Base-by-base conservation (phyloP, 352 stramenopile genomes). In the Globisporangium emineosum region DNA sequence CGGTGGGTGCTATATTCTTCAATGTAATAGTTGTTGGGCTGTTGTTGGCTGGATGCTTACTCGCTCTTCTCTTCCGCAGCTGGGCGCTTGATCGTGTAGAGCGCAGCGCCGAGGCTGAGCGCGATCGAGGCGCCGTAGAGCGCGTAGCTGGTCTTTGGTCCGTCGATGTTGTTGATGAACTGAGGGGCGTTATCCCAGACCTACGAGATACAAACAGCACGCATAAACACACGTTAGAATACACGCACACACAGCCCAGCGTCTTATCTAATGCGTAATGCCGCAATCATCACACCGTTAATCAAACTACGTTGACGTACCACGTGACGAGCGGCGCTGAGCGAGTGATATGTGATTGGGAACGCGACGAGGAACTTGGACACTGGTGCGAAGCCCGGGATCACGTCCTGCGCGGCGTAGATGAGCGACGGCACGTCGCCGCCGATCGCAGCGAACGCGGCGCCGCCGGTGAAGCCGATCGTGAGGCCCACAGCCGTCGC, bases 291-390 rank as follows among this genome's bases (percentile, higher is more conserved):
- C 12, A 15, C 29, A 49, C 15, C 1, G n/a, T n/a, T 10, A 25
- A 27, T 25, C 19, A 21, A 49, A 60, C n/a, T n/a, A n/a, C 2
- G 33, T 10, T 0, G 29, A 68, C 73, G 23, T 67, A 86, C 78
- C 60, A 93, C 81, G 77, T 99, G 95, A 49, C 97, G 88, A 10
- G 85, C 66, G 6, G 76, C 96, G 37, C 78, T 88, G 29, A 98
- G 73, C 68, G 88, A 93, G 88, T 99, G 97, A 75, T 98, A 98
- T 8, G 84, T 80, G 17, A 98, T 56, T 0, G 96, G 93, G 77
- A 98, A 99, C 13, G 93, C 83, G 33, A 99, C 93, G 19, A 83
- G 68, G 71, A 98, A 89, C 79, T 99, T 99, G 35, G 89, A 94
- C 15, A 83, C 60, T n/a, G 83, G 81, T 30, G 55, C 79, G 71